phyloP scores from a whole-genome alignment of 208 protist genomes.

The Acanthamoeba healyi region DNA sequence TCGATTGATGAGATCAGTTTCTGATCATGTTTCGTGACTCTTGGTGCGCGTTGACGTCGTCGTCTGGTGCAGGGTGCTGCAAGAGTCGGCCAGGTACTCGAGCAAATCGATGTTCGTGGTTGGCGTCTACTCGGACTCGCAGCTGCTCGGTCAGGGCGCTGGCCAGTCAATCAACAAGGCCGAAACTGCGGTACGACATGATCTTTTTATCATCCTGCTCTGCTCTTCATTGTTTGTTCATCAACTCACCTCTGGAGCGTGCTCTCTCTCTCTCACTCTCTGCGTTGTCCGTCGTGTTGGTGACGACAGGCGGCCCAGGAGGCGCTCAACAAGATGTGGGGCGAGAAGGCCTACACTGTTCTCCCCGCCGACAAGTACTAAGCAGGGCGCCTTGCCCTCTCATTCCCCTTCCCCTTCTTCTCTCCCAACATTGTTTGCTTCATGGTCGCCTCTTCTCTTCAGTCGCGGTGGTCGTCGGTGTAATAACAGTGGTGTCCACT shows the following conservation, averaged over 20 bases:
- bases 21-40: not conserved
- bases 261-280: not conserved
- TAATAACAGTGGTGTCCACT: too few relatives aligned
- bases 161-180: conserved; percentile 47
- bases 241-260: not conserved
- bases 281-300: too few relatives aligned
- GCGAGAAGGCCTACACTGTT: conserved; percentile 44
- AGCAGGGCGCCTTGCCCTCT: not conserved
- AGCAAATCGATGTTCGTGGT: conserved; percentile 41
- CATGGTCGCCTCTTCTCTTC: too few relatives aligned
- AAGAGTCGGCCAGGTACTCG: conserved; percentile 53
- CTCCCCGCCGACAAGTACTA: not conserved
- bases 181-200: not conserved
- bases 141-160: conserved; percentile 35
- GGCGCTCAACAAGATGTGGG: conserved; percentile 52
- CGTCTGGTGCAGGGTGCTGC: not conserved
- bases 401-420: not conserved
- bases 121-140: conserved; percentile 50
- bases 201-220: not conserved
- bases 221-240: not conserved
- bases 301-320: conserved; percentile 50
- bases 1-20: too few relatives aligned
- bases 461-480: too few relatives aligned
- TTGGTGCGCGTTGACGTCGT: not conserved
- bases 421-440: too few relatives aligned